Evolutionary conservation across 2,329 filamentous ascomycete species (phyloP).

Genomic region (Neonectria sp.): DNA sequence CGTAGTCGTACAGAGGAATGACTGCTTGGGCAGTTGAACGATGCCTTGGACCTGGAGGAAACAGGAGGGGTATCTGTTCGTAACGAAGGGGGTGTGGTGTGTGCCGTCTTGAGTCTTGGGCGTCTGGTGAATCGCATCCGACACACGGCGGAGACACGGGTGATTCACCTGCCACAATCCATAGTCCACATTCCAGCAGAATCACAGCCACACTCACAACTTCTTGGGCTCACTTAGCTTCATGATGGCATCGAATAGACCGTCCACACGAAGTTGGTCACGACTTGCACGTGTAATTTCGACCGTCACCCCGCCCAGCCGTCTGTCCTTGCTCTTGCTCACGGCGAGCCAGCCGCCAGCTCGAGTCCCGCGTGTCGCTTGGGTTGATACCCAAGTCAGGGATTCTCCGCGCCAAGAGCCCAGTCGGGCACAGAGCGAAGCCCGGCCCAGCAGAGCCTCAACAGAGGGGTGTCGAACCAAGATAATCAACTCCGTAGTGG

Average conservation of each 20-base stretch:
- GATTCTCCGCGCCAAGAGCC: constrained; percentile 16
- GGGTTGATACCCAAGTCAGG: constrained; percentile 33
- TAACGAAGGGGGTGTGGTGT: constrained; percentile 18
- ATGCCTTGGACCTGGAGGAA: constrained; percentile 10
- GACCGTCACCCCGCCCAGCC: not conserved
- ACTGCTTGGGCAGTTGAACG: constrained; percentile 16
- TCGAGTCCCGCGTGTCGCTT: not conserved
- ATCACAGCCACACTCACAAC: constrained; percentile 13
- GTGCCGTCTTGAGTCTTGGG: constrained; percentile 13
- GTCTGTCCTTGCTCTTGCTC: not conserved
- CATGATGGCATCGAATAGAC: constrained; percentile 13
- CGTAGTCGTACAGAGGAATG: constrained; percentile 16
- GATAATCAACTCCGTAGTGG: constrained; percentile 5
- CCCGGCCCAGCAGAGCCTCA: constrained; percentile 29
- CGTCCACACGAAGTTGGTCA: constrained; percentile 1
- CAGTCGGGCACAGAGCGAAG: constrained; percentile 31
- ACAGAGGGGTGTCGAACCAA: constrained; percentile 18
- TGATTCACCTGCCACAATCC: constrained; percentile 25
- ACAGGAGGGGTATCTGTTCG: constrained; percentile 26
- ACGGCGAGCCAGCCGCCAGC: constrained; percentile 6
- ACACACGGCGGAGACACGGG: constrained; percentile 23
- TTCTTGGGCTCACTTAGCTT: not conserved
- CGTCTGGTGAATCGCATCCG: constrained; percentile 26
- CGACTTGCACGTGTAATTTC: constrained; percentile 14
- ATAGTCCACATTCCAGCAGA: constrained; percentile 15